These are phyloP conservation scores for Phytophthora uliginosa DNA, from an alignment of 352 stramenopile genomes.

Conservation along the genomic window DNA sequence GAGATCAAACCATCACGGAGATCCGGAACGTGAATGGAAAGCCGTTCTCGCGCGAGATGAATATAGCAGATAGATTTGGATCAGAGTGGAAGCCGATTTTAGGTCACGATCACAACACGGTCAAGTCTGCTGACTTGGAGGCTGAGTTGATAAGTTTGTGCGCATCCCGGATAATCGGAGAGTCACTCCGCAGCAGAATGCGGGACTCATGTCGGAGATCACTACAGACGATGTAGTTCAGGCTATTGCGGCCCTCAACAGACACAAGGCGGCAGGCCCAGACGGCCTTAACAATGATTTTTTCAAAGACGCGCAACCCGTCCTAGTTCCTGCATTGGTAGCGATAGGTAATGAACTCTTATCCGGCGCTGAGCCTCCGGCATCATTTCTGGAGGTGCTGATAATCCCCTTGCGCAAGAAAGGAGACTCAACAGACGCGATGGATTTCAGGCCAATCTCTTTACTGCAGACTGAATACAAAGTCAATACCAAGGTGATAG, in stretches of 20 bases:
- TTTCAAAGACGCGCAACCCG: neutral
- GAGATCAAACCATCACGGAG: neutral
- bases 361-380: neutral
- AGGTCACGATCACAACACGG: neutral
- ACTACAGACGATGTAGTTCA: neutral
- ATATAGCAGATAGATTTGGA: neutral
- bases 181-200: neutral
- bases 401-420: constrained; percentile 1
- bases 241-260: neutral
- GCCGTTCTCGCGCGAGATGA: neutral
- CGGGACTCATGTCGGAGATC: neutral
- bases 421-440: neutral
- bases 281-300: constrained; percentile 9
- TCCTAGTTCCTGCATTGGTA: neutral
- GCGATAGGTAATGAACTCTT: constrained; percentile 2
- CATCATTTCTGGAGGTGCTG: neutral
- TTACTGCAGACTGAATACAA: constrained; percentile 6
- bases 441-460: constrained; percentile 6
- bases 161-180: neutral
- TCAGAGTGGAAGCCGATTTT: neutral
- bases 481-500: neutral
- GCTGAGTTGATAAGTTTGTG: neutral
- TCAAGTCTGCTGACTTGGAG: neutral
- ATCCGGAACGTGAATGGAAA: neutral
- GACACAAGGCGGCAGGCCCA: neutral